These are phyloP conservation scores for Suillus discolor DNA, from an alignment of 768 basidiomycete genomes.

Conservation along the genomic window DNA sequence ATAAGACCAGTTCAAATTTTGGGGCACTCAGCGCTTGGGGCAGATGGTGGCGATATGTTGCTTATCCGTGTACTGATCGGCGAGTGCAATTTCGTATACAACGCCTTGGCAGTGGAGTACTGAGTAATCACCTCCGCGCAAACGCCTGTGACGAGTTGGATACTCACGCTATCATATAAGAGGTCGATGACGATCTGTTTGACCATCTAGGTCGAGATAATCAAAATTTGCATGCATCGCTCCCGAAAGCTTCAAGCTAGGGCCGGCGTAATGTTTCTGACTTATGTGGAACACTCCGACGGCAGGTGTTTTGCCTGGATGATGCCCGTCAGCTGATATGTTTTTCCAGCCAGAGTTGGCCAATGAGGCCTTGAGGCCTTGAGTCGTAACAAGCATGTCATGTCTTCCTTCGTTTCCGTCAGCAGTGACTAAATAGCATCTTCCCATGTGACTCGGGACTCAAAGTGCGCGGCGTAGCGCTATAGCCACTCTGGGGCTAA, in stretches of 20 bases:
- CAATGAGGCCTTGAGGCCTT: neutral
- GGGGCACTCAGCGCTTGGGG: neutral
- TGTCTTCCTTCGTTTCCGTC: neutral
- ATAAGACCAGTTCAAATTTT: neutral
- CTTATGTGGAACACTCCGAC: neutral
- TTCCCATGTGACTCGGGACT: neutral
- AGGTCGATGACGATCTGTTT: neutral
- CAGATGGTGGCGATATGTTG: neutral
- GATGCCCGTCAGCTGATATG: neutral
- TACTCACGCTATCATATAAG: neutral
- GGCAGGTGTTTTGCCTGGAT: neutral
- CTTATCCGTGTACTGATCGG: neutral
- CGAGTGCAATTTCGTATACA: neutral
- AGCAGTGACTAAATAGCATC: neutral
- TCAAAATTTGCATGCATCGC: too few species aligned
- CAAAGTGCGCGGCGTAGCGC: neutral
- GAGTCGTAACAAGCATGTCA: neutral
- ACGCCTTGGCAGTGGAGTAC: neutral
- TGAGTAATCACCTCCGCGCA: neutral
- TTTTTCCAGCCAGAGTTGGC: neutral
- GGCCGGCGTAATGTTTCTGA: neutral
- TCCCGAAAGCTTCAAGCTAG: neutral
- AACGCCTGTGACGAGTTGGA: neutral
- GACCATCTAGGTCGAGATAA: neutral
- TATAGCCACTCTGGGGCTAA: neutral